Percentiles rank a stretch among this genome's conserved stretches.
These are phyloP conservation scores for Paecilomyces dactylethromorphus DNA, from an alignment of 2,329 filamentous ascomycete species.

Conservation along the genomic window DNA sequence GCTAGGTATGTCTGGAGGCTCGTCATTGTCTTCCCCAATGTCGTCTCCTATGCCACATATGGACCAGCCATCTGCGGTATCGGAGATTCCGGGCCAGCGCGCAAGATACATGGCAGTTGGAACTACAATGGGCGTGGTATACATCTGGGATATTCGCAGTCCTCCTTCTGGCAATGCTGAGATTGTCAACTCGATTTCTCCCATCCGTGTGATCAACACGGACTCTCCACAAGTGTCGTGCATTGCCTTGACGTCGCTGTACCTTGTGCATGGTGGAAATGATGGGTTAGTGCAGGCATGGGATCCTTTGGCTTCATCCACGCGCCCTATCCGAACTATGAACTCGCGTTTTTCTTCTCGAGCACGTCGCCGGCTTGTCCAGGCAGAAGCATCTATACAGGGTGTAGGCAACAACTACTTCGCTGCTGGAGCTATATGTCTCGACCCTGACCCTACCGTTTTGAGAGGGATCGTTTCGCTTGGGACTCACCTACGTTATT, in stretches of 20 bases:
- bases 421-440: constrained; percentile 72
- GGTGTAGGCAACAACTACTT: constrained; percentile 69
- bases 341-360: constrained; percentile 78
- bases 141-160: constrained; percentile 80
- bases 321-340: constrained; percentile 73
- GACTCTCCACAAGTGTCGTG: constrained; percentile 83
- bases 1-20: constrained; percentile 50
- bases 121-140: constrained; percentile 67
- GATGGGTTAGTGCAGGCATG: constrained; percentile 94
- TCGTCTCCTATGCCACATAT: constrained; percentile 48
- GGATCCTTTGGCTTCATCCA: constrained; percentile 83
- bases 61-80: constrained; percentile 32
- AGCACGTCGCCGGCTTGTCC: constrained; percentile 66
- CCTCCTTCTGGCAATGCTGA: constrained; percentile 49
- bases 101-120: constrained; percentile 76
- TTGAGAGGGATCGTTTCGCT: constrained; percentile 82
- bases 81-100: constrained; percentile 76
- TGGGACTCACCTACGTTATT: constrained; percentile 82
- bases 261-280: constrained; percentile 86
- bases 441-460: constrained; percentile 81
- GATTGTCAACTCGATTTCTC: constrained; percentile 55
- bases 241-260: constrained; percentile 75
- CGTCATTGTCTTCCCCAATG: constrained; percentile 47
- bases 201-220: constrained; percentile 77
- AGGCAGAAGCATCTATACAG: constrained; percentile 60